Evolutionary conservation across 1,139 yeast genomes (phyloP), one percentile per base, ranked within the genome.

Genomic region (Hemisphaericaspora xylanilytica): DNA sequence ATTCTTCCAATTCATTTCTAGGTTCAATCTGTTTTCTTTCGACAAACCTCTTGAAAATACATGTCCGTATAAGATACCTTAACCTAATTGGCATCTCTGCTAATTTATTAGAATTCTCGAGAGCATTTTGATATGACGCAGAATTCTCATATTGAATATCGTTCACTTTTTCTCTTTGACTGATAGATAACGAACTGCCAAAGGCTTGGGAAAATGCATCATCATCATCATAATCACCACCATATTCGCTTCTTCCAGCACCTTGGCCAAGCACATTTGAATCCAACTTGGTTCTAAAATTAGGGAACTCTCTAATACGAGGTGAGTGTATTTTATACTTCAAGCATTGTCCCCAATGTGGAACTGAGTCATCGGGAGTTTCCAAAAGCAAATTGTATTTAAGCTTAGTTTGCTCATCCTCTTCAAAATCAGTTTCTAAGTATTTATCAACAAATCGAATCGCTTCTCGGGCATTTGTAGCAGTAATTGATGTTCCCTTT

Each of bases 401-500:
- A 14, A 59, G 44, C 18, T 39, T 33, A 7, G 28, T 21, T 8
- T 45, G 35, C 9, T 15, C 21, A 14, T n/a, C n/a, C n/a, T 35
- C 33, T 18, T 36, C 35, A 9, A 16, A 12, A 2, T 17, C 3
- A 46, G 45, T 32, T 46, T 32, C 68, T 41, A 60, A 51, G 51
- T 63, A 41, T 47, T 63, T 47, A 46, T 79, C 85, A 40, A 80
- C 73, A 47, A 78, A 75, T 35, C 69, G 58, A 20, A 79, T 67
- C 21, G 82, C 75, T 49, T 77, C 82, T 40, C 81, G 61, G 4
- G 85, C 78, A 56, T 78, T 78, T 9, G 71, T 67, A 9, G 84
- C 78, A 45, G 66, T 61, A 58, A 78, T 67, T 2, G 80, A 67
- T n/a, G 69, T 61, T 1, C 82, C 81, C 41, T 72, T 73, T 52